Base-by-base conservation (phyloP, 208 protist genomes). In the Acanthamoeba lenticulata region DNA sequence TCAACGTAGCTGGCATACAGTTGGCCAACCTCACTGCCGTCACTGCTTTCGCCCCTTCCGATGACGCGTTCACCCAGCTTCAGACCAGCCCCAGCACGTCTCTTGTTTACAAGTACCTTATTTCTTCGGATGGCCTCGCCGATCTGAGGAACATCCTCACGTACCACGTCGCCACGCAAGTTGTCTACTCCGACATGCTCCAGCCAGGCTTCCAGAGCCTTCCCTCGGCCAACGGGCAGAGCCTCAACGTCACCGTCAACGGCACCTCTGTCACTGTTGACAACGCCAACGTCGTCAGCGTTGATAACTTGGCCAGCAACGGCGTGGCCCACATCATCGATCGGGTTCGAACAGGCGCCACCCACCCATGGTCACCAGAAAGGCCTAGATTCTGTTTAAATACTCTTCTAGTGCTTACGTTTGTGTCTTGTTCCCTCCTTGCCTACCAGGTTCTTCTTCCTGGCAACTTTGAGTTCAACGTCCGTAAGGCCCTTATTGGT, bases 271-370 rank as follows among this genome's bases (percentile, higher is more conserved):
- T 86, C 17, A 45, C 36, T 2, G 77, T 57, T 24, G 36, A 38
- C 47, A 86, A 86, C 77, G 47, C 45, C 49, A 65, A 60, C 24
- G 83, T 90, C n/a, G 27, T 65, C n/a, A 6, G 2, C 36, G 34
- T 47, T 21, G 45, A 90, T n/a, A 40, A 69, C 17, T 47, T 69
- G 1, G 83, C 83, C 83, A 90, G 83, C 83, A 90, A 90, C 49
- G 83, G 83, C n/a, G 83, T 90, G 19, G 52, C 55, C 29, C 83
- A 90, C 49, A 15, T 90, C 83, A 65, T 90, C 83, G 49, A 65
- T 47, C 47, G 38, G 83, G 83, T 86, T 45, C 24, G 32, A 32
- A 45, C 77, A 11, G 45, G 57, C 24, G 13, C 9, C 40, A 42
- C 9, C 29, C 45, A 4, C n/a, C 57, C 24, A 89, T 24, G 6